Conservation (phyloP, 2,329 filamentous ascomycete species). For the Claviceps africana region DNA sequence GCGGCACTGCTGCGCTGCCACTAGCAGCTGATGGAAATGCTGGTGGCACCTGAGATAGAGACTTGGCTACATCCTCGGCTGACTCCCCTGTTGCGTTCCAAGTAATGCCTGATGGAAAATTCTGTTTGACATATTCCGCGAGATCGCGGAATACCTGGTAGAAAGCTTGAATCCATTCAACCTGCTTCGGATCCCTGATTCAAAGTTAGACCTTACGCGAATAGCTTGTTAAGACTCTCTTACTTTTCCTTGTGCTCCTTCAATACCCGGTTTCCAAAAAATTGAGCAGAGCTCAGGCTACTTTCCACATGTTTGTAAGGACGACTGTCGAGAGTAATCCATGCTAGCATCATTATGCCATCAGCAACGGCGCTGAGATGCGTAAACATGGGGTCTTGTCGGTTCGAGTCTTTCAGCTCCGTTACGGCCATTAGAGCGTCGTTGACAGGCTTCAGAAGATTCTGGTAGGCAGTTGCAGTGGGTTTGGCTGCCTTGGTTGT, state of each 20-base stretch:
- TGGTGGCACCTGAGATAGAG: conserved; percentile 28
- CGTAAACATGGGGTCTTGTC: conserved; percentile 59
- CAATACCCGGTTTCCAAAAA: conserved; percentile 87
- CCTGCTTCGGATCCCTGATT: conserved; percentile 58
- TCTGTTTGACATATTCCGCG: conserved; percentile 68
- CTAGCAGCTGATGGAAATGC: conserved; percentile 36
- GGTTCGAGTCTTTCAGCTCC: conserved; percentile 69
- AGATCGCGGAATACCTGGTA: conserved; percentile 81
- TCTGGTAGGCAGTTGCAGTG: conserved; percentile 53
- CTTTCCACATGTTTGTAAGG: conserved; percentile 79
- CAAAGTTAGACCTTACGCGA: conserved; percentile 1
- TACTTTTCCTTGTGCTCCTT: conserved; percentile 72
- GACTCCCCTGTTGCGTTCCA: conserved; percentile 76
- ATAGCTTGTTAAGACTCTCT: conserved; percentile 2
- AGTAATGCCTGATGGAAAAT: conserved; percentile 63
- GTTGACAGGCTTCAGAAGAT: conserved; percentile 77
- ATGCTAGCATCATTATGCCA: conserved; percentile 77
- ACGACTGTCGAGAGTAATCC: conserved; percentile 74
- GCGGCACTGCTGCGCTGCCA: conserved; percentile 37
- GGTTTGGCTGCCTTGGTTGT: conserved; percentile 89
- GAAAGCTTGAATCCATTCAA: conserved; percentile 86
- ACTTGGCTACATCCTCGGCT: conserved; percentile 50
- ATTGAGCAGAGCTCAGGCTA: conserved; percentile 69
- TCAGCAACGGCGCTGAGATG: conserved; percentile 81
- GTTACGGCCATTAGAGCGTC: conserved; percentile 65